Base-by-base conservation (phyloP, 2,329 filamentous ascomycete species). In the Monosporascus ibericus region DNA sequence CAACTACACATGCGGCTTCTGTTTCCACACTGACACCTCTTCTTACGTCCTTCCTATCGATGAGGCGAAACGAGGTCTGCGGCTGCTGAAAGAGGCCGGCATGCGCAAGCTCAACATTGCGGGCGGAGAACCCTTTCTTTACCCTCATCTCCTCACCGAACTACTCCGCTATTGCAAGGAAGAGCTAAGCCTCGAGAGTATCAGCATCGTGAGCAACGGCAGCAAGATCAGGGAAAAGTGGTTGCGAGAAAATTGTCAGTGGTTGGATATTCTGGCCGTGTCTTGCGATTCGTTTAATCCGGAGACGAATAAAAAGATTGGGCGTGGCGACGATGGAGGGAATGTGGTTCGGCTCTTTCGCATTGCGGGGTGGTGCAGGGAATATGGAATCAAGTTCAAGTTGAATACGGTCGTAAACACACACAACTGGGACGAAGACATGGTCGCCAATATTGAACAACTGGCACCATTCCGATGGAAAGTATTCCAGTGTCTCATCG, bases 71-170 rank as follows among this genome's bases (percentile, higher is more conserved):
- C 55, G 52, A 1, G 78, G 73, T 8, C 68, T 82, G 4, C 58
- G 51, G 2, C 67, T 79, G 1, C 70, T 82, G 14, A 70, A 70
- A 49, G 57, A 72, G 1, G 77, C 75, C 3, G 78, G 78, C 15
- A 81, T 81, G 77, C 70, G 66, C 48, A 82, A 80, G 59, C 66
- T 81, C 60, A 81, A 81, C 61, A 76, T 81, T 55, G 77, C 78
- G 0, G 78, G 78, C 27, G 77, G 79, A 14, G 78, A 81, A 55
- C 77, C 78, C 0, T 78, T 81, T 56, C 70, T 82, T 8, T 76
- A 81, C 56, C 69, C 70, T 0, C 59, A 63, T 24, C 70, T 72
- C 49, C 65, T 80, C 0, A 69, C 70, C 25, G 63, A 72, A 53
- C 64, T 82, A 42, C 60, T 72, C 30, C 58, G 67, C 24, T 81